These are phyloP conservation scores for Sindora glabra DNA, from an alignment of 306 rosid genomes.

Conservation along the genomic window DNA sequence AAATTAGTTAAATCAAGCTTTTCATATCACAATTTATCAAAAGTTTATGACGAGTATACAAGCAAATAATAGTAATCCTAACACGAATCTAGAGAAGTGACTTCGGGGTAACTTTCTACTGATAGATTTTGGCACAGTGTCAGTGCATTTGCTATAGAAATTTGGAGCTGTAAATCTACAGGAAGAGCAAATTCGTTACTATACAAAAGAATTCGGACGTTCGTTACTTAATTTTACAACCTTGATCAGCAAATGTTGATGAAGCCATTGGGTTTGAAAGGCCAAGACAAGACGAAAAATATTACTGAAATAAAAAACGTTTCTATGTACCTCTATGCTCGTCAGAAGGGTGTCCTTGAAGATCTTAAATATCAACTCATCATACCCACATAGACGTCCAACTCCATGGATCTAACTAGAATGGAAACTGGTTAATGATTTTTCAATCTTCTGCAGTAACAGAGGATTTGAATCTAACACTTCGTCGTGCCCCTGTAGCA, in stretches of 20 bases:
- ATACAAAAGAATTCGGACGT: constrained; percentile 30
- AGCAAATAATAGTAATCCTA: no score
- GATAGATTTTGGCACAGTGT: no score
- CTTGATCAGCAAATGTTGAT: constrained; percentile 12
- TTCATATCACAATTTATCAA: no score
- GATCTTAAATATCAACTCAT: background rate
- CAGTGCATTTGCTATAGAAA: constrained; percentile 5
- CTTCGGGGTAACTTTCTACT: no score
- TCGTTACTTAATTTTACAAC: constrained; percentile 29
- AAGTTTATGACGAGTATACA: no score
- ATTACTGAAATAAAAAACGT: constrained; percentile 8
- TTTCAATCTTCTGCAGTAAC: constrained; percentile 10
- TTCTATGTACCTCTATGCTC: constrained; percentile 1
- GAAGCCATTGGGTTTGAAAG: constrained; percentile 12
- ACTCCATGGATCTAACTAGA: background rate
- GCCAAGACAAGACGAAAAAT: constrained; percentile 16
- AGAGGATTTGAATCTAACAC: constrained; percentile 10
- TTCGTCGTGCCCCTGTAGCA: constrained; percentile 18
- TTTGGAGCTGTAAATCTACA: constrained; percentile 15
- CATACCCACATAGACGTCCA: constrained; percentile 3
- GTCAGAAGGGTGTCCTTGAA: constrained; percentile 3
- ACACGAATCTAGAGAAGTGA: no score
- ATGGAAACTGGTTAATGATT: constrained; percentile 11
- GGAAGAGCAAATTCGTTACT: constrained; percentile 11
- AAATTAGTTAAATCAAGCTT: no score